phyloP scores from a whole-genome alignment of 2,329 filamentous ascomycete genomes.

The Aspergillus ochraceoroseus region DNA sequence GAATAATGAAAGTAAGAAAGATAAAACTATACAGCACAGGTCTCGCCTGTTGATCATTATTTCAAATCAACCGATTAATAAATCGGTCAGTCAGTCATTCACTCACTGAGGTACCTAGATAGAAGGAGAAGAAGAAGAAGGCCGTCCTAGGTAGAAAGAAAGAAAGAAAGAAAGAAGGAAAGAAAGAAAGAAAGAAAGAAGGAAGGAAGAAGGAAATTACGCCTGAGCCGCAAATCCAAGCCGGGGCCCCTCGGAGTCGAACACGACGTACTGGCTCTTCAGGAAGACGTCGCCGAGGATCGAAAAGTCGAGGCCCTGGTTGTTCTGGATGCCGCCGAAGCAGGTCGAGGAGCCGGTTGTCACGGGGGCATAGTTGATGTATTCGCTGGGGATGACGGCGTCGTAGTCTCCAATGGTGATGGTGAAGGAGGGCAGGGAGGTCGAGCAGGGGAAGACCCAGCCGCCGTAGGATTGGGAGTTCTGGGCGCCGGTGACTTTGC shows the following conservation, averaged over 20 bases:
- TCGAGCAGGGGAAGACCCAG: slow-evolving; percentile 51
- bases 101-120: no score
- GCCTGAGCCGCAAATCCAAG: slow-evolving; percentile 48
- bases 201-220: slow-evolving; percentile 12
- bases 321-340: slow-evolving; percentile 70
- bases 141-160: no score
- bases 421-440: slow-evolving; percentile 51
- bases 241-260: slow-evolving; percentile 52
- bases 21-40: no score
- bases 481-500: slow-evolving; percentile 49
- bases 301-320: slow-evolving; percentile 54
- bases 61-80: no score
- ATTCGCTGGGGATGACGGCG: slow-evolving; percentile 50
- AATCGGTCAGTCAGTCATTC: no score
- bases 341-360: slow-evolving; percentile 47
- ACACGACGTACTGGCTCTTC: slow-evolving; percentile 71
- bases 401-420: slow-evolving; percentile 49
- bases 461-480: slow-evolving; percentile 50
- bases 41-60: no score
- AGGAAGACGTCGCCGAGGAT: slow-evolving; percentile 77
- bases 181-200: not conserved
- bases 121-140: no score
- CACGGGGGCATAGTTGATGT: slow-evolving; percentile 53
- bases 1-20: not conserved
- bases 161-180: no score